Base-by-base conservation (phyloP, 75 land plant species). In the Selaginella moellendorffii region DNA sequence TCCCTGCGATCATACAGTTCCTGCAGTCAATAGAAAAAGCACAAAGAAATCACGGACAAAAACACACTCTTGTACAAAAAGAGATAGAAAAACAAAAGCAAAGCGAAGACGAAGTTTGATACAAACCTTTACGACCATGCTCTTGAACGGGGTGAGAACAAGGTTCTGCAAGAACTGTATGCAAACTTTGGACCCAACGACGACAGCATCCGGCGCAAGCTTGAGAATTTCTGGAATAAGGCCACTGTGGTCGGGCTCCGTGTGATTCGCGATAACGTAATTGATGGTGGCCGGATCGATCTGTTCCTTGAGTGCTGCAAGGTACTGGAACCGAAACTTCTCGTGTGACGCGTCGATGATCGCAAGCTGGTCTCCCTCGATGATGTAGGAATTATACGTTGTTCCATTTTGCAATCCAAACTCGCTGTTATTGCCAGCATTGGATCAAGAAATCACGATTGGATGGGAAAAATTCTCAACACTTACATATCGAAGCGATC, bases 211-310 rank as follows among this genome's bases (percentile, higher is more conserved):
- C 22, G 81, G 81, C 54, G 81, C 74, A 29, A 79, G 46, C 17
- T 79, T 65, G 10, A 79, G 46, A 30, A 79, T 79, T 58, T 79
- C 79, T 0, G 81, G 81, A 24, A 79, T 72, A 1, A 79, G 61
- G 0, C 80, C 81, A 65, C 81, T 79, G 21, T 79, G 81, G 53
- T 79, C 81, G 24, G 81, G 81, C 54, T 79, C 81, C 21, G 81
- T 79, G 30, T 79, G 81, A 68, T 79, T 79, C 8, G 64, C 81
- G 26, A 79, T 21, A 22, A 78, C 62, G 46, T 79, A 79, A 1
- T 67, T 63, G 30, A 79, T 79, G 24, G 26, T 77, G 28, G 69
- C 69, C 17, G 71, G 71, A 68, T 79, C 79, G 31, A 79, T 79
- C 27, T 68, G 75, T 17, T 72, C 67, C 60, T 77, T 77, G 28